These are phyloP conservation scores for Blastocystis hominis DNA, from an alignment of 352 stramenopile species.

Conservation along the genomic window DNA sequence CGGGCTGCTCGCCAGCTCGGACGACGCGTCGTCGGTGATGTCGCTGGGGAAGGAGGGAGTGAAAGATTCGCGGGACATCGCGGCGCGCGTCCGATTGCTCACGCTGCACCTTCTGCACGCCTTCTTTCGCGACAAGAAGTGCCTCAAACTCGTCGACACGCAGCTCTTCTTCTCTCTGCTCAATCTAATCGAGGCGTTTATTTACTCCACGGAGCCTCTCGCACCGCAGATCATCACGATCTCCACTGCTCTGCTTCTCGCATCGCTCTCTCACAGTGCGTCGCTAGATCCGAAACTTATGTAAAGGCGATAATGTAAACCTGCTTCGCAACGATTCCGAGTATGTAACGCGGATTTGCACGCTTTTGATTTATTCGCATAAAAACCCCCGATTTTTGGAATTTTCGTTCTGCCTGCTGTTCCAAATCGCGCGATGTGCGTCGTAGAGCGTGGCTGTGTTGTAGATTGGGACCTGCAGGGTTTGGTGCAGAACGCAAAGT, in stretches of 20 bases:
- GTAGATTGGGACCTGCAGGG: conserved; percentile 14
- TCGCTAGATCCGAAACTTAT: not conserved
- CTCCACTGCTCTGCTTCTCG: not conserved
- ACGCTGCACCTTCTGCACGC: not conserved
- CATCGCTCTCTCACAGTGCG: not conserved
- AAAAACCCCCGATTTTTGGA: not conserved
- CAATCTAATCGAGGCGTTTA: not conserved
- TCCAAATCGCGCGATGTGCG: not conserved
- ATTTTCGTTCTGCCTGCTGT: not conserved
- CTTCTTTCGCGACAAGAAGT: not conserved
- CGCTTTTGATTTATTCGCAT: not conserved
- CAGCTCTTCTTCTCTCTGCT: not conserved
- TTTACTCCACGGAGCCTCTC: not conserved
- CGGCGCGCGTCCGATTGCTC: not conserved
- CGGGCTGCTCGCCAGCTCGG: not conserved
- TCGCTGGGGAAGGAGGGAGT: not conserved
- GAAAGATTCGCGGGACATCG: not conserved
- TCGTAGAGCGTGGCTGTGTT: not conserved
- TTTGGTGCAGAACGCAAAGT: not conserved
- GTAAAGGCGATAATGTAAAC: not conserved
- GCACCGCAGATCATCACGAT: not conserved
- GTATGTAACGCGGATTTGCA: not conserved
- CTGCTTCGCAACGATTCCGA: not conserved
- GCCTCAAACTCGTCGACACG: not conserved
- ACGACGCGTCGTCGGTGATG: not conserved